Evolutionary conservation across 768 basidiomycete genomes (phyloP).

Genomic region (Macrolepiota dolichaula): DNA sequence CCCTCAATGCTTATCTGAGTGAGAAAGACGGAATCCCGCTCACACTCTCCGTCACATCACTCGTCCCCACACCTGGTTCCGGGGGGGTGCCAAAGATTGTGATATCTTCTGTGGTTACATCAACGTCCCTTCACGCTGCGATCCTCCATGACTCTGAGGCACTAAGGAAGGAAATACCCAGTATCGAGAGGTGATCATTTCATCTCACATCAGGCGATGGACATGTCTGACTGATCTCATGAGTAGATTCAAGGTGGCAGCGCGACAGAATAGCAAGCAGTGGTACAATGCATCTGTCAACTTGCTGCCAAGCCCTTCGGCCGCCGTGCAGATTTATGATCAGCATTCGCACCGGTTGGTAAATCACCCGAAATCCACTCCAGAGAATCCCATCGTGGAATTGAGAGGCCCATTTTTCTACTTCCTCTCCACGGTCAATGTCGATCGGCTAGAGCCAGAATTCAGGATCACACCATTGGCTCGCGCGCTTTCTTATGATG

Average conservation of each 20-base stretch:
- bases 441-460: conserved; percentile 79
- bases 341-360: conserved; percentile 45
- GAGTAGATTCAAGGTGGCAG: conserved; percentile 81
- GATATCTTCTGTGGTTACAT: conserved; percentile 81
- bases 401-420: conserved; percentile 82
- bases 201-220: not conserved
- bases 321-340: conserved; percentile 60
- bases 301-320: conserved; percentile 45
- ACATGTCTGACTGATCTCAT: not conserved
- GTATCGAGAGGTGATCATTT: conserved; percentile 50
- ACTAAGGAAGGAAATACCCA: conserved; percentile 66
- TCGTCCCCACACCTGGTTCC: conserved; percentile 29
- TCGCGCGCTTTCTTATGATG: conserved; percentile 38
- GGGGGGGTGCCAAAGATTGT: conserved; percentile 19
- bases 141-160: conserved; percentile 81
- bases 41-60: conserved; percentile 50
- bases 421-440: conserved; percentile 78
- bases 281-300: conserved; percentile 66
- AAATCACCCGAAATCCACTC: conserved; percentile 28
- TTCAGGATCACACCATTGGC: conserved; percentile 76
- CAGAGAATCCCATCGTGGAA: conserved; percentile 34
- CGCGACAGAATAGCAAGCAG: conserved; percentile 63
- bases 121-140: conserved; percentile 80
- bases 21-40: conserved; percentile 37
- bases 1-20: conserved; percentile 49